These are phyloP conservation scores for Solanum piurae DNA, from an alignment of 257 asterid genomes.

Conservation along the genomic window DNA sequence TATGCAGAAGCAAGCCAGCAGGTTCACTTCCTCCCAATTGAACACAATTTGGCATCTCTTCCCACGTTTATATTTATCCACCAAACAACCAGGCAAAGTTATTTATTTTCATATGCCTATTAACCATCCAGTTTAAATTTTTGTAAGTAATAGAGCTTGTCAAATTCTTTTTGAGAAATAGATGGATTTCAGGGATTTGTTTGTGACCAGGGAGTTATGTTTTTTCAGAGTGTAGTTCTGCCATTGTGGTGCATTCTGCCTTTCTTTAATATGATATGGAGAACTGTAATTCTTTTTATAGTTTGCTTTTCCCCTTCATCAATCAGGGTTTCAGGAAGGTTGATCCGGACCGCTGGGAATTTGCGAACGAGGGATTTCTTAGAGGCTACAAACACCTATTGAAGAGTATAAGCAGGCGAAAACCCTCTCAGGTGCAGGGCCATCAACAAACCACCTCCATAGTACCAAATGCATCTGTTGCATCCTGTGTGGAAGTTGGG, in stretches of 20 bases:
- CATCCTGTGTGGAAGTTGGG: conserved; percentile 57
- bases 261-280: not conserved
- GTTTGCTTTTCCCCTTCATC: conserved; percentile 24
- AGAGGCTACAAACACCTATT: conserved; percentile 51
- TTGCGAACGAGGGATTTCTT: conserved; percentile 56
- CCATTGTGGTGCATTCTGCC: not conserved
- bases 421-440: conserved; percentile 30
- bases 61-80: not conserved
- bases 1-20: not conserved
- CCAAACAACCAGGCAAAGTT: not conserved
- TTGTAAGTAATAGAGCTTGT: not conserved
- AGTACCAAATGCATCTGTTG: conserved; percentile 28
- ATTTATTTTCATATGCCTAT: not conserved
- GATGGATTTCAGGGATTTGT: not conserved
- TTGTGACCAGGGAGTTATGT: not conserved
- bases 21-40: not conserved
- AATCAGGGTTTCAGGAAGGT: conserved; percentile 67
- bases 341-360: conserved; percentile 54
- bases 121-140: not conserved
- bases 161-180: not conserved
- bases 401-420: conserved; percentile 58
- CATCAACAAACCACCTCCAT: conserved; percentile 28
- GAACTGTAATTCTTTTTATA: conserved; percentile 27
- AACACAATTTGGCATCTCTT: not conserved
- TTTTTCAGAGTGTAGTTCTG: not conserved